Evolutionary conservation across 2,329 filamentous ascomycete species (phyloP).

Genomic region (Trichoderma asperellum): DNA sequence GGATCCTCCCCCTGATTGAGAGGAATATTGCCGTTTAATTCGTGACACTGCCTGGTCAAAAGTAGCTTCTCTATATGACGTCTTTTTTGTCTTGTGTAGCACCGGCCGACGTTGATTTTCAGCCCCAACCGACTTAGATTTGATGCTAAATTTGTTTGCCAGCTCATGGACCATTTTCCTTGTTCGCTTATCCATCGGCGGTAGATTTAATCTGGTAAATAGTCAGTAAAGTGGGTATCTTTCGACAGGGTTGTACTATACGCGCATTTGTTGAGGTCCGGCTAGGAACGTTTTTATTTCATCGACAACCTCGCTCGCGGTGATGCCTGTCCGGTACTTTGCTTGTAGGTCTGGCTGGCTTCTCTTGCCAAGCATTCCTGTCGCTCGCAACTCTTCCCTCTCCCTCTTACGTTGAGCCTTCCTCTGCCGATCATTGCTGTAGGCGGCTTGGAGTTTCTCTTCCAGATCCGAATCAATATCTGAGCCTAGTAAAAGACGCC

Average conservation of each 20-base stretch:
- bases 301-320: slow-evolving; percentile 68
- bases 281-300: slow-evolving; percentile 75
- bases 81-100: slow-evolving; percentile 73
- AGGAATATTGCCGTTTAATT: slow-evolving; percentile 58
- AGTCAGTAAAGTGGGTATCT: slow-evolving; percentile 26
- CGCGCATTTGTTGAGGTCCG: slow-evolving; percentile 65
- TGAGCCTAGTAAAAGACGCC: slow-evolving; percentile 55
- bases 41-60: slow-evolving; percentile 54
- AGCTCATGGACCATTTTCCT: slow-evolving; percentile 82
- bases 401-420: slow-evolving; percentile 73
- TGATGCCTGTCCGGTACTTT: slow-evolving; percentile 76
- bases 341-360: slow-evolving; percentile 63
- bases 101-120: slow-evolving; percentile 75
- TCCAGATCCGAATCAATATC: slow-evolving; percentile 70
- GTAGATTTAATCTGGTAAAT: slow-evolving; percentile 65
- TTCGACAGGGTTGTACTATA: slow-evolving; percentile 27
- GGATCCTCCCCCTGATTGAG: slow-evolving; percentile 49
- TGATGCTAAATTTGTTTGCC: slow-evolving; percentile 74
- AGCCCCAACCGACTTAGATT: slow-evolving; percentile 80
- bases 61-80: slow-evolving; percentile 62
- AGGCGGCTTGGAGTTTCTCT: slow-evolving; percentile 59
- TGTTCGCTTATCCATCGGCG: slow-evolving; percentile 79
- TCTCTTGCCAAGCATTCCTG: slow-evolving; percentile 67
- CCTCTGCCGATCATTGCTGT: slow-evolving; percentile 69
- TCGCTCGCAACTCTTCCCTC: slow-evolving; percentile 68